Conservation (phyloP, 768 basidiomycete species). For the Pulveroboletus sp. region DNA sequence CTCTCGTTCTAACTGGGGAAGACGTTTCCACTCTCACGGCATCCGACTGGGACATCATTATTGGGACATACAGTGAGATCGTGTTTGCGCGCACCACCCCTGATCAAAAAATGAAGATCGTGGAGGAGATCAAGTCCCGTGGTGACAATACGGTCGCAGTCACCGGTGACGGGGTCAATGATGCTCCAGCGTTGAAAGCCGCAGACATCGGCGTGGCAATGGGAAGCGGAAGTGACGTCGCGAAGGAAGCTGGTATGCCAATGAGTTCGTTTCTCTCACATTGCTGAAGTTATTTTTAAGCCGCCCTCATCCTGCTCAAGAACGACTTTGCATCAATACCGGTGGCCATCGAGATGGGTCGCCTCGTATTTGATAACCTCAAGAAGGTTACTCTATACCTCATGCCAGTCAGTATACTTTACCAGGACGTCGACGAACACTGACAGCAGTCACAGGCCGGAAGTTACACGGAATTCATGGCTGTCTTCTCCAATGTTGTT, state of each 20-base stretch:
- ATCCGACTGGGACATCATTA: slow-evolving; percentile 38
- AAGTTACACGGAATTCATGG: slow-evolving; percentile 55
- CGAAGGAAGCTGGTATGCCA: slow-evolving; percentile 49
- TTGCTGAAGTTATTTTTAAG: slow-evolving; percentile 16
- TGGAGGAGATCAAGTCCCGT: slow-evolving; percentile 47
- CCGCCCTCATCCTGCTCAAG: slow-evolving; percentile 48
- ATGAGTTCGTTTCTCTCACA: background rate
- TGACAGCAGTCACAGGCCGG: slow-evolving; percentile 35
- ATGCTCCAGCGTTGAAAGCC: slow-evolving; percentile 47
- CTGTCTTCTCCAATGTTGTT: slow-evolving; percentile 54
- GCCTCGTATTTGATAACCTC: slow-evolving; percentile 56
- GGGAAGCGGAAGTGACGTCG: slow-evolving; percentile 45
- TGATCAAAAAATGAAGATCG: slow-evolving; percentile 56
- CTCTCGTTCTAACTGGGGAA: slow-evolving; percentile 44
- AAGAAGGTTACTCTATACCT: slow-evolving; percentile 46
- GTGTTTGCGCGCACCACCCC: slow-evolving; percentile 56
- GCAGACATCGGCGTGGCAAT: slow-evolving; percentile 56
- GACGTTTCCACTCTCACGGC: slow-evolving; percentile 36
- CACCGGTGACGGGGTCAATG: slow-evolving; percentile 56
- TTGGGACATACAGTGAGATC: slow-evolving; percentile 38
- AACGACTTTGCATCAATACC: slow-evolving; percentile 58
- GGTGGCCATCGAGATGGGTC: slow-evolving; percentile 54
- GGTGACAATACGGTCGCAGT: slow-evolving; percentile 49
- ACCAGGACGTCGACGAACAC: background rate
- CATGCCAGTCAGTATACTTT: slow-evolving; percentile 33